Base-by-base conservation (phyloP, 202 grass and related monocot genomes). In the Musa balbisiana region DNA sequence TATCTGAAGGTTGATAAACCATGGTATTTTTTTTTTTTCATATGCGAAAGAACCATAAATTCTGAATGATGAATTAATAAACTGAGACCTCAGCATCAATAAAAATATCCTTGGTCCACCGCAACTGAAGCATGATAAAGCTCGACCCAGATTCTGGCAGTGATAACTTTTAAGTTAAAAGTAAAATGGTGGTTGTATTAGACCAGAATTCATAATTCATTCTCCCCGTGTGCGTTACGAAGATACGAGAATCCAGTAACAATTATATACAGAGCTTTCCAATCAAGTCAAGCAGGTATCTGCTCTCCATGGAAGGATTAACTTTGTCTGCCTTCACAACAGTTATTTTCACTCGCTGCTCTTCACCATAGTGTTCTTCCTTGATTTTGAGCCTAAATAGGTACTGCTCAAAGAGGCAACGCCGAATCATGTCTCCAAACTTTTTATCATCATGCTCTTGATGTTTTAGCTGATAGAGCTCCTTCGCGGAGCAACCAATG, bases 351-450 rank as follows among this genome's bases (percentile, higher is more conserved):
- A 98, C 89, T 49, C 81, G 84, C 43, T 90, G 87, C 69, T 94
- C 91, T 11, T 98, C 94, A 1, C 94, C 81, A 16, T 89, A 85
- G 15, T 77, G 76, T 78, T 98, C 94, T 73, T 98, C 94, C 83
- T 98, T 98, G 55, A 93, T 80, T 79, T 98, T 94, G 81, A 98
- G 79, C 75, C 84, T 91, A 19, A 94, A 85, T 25, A 92, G 66
- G 79, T 86, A 93, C 20, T 85, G 74, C 72, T 80, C 24, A 79
- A 88, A 83, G 73, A 99, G 85, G 59, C 89, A 85, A 19, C 56
- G 52, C 23, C 84, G 51, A 79, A 99, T 74, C 63, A 74, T 82
- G 55, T 88, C 80, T 66, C 49, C 78, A 79, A 88, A 99, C 27
- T 72, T 87, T 78, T 50, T 64, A 79, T 92, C 83, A 22, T 87